Conservation (phyloP, 176 grass and related monocot genomes). For the Avena insularis region DNA sequence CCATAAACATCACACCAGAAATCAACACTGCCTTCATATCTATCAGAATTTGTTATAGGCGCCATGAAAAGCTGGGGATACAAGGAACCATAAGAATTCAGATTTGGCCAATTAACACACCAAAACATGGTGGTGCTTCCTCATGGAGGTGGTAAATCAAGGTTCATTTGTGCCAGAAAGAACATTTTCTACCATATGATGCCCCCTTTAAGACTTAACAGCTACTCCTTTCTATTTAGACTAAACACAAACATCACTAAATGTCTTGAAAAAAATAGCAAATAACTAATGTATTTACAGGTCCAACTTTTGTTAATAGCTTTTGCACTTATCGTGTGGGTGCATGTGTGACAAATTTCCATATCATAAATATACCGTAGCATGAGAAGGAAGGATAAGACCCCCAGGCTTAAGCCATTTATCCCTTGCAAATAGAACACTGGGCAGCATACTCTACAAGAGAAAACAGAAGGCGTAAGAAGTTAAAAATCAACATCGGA, state of each 20-base stretch:
- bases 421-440: conserved; percentile 92
- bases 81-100: conserved; percentile 40
- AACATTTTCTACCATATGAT: conserved; percentile 32
- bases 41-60: conserved; percentile 86
- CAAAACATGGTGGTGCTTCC: not conserved
- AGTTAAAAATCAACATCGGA: conserved; percentile 35
- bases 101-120: not conserved
- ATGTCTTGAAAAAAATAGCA: conserved; percentile 27
- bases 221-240: not conserved
- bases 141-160: conserved; percentile 23
- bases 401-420: conserved; percentile 96
- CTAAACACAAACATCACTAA: not conserved
- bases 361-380: conserved; percentile 62
- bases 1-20: conserved; percentile 96
- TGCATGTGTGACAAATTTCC: not conserved
- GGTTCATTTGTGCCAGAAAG: conserved; percentile 17
- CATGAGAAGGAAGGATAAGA: conserved; percentile 97
- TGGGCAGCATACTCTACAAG: conserved; percentile 86
- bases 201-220: not conserved
- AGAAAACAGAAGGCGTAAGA: conserved; percentile 38
- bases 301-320: not conserved
- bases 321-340: not conserved
- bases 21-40: conserved; percentile 76
- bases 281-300: not conserved
- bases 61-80: conserved; percentile 82